Conservation (phyloP, 768 basidiomycete genomes). For the Brasilioporus rufonigricans region DNA sequence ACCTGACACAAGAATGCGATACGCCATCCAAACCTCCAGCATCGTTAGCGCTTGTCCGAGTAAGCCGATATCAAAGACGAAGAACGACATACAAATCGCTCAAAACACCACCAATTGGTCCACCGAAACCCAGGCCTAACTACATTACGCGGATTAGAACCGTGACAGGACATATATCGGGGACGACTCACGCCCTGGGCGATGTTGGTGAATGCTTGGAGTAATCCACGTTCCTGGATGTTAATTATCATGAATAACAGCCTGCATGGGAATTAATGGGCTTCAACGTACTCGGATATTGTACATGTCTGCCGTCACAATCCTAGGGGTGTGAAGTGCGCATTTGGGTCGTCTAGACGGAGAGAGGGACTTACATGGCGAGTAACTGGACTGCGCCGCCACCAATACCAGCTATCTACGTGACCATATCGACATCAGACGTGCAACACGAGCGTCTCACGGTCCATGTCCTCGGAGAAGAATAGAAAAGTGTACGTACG, state of each 20-base stretch:
- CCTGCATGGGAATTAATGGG: not conserved
- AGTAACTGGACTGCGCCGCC: slow-evolving; percentile 22
- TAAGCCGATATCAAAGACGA: not conserved
- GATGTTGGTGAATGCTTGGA: slow-evolving; percentile 45
- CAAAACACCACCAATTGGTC: slow-evolving; percentile 21
- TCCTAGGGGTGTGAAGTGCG: slow-evolving; percentile 5
- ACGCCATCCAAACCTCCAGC: slow-evolving; percentile 32
- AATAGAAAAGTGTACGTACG: slow-evolving; percentile 24
- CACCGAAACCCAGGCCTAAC: slow-evolving; percentile 25
- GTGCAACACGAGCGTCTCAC: not conserved
- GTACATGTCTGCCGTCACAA: slow-evolving; percentile 23
- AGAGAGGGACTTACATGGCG: slow-evolving; percentile 6
- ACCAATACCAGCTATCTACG: slow-evolving; percentile 22
- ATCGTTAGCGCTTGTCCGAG: not conserved
- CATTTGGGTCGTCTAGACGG: not conserved
- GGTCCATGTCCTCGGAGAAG: not conserved
- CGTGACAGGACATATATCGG: not conserved
- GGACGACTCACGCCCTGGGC: slow-evolving; percentile 13
- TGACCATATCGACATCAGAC: not conserved
- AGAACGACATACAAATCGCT: slow-evolving; percentile 19
- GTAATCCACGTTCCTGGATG: slow-evolving; percentile 11
- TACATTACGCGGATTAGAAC: not conserved
- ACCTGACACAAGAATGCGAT: slow-evolving; percentile 73
- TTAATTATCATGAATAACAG: not conserved
- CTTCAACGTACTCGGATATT: slow-evolving; percentile 10